phyloP scores from a whole-genome alignment of 352 stramenopile species.

The Pythium myriotylum region DNA sequence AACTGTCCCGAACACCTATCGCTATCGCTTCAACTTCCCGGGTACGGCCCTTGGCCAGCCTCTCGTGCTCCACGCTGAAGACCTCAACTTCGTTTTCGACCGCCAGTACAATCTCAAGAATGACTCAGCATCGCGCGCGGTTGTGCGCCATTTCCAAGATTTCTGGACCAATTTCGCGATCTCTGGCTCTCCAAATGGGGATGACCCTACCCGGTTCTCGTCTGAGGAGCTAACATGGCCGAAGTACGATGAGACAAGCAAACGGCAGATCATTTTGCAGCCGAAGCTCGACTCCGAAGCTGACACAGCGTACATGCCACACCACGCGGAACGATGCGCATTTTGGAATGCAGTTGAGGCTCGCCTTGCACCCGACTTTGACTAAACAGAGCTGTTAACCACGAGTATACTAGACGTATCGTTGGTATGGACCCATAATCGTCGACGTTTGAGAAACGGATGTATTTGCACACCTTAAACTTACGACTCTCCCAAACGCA shows the following conservation, averaged over 20 bases:
- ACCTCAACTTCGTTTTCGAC: constrained; percentile 11
- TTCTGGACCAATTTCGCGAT: constrained; percentile 7
- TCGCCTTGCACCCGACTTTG: neutral
- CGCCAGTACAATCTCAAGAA: neutral
- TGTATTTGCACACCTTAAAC: too few species aligned
- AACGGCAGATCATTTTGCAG: neutral
- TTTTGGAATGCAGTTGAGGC: neutral
- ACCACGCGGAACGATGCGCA: neutral
- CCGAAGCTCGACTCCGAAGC: neutral
- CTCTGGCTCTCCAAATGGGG: neutral
- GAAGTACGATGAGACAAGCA: neutral
- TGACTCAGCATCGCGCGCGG: neutral
- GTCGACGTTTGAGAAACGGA: too few species aligned
- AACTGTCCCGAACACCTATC: neutral
- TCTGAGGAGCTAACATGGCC: neutral
- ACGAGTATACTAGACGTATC: too few species aligned
- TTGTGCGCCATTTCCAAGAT: neutral
- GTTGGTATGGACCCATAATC: too few species aligned
- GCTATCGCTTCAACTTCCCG: constrained; percentile 22
- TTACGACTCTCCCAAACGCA: too few species aligned
- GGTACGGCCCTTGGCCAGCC: neutral
- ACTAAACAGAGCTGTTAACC: too few species aligned
- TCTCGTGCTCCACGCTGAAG: constrained; percentile 11
- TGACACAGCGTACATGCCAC: neutral
- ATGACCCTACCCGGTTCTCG: neutral